Evolutionary conservation across 148 eudicot species (phyloP), one percentile per base, ranked within the genome.

Genomic region (Polygonum aviculare): DNA sequence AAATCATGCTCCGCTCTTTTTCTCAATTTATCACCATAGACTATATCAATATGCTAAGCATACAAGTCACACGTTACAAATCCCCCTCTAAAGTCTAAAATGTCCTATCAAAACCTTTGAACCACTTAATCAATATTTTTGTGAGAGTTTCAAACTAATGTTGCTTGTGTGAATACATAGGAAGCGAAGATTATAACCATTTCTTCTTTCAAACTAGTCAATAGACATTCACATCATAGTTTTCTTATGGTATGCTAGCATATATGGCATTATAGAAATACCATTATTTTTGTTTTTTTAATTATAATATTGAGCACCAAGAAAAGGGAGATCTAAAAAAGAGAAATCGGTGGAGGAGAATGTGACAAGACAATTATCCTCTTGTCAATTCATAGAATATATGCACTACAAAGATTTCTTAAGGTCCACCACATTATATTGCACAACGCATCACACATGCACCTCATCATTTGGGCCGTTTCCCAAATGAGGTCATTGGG

Each of bases 341-440:
- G 39, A 62, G 21, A 57, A 33, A 63, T 7, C 7, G 40, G 69
- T 36, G 44, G 45, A 67, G 21, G 45, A 67, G 21, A 67, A 35
- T 14, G 72, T 67, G 72, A 67, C 72, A 15, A 36, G 44, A 67
- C 72, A 35, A 36, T 33, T 67, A 67, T 67, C 72, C 72, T 33
- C 40, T 12, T 18, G 41, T 36, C 41, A 67, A 36, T 36, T 67
- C 45, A 38, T 26, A 26, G 31, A 26, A 11, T 45, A 16, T 67
- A 67, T 33, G 21, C 39, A 35, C n/a, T 41, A 65, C 44, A 19
- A 65, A 35, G 71, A 65, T 65, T 40, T 65, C 8, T 15, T 33
- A 0, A 35, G 71, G 19, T 40, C 71, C 71, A 21, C 65, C 67
- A 3, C 36, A 26, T 26, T 26, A 26, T 57, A 19, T 19, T 12